A percentile compares a stretch with the other conserved stretches of the same genome.
Evolutionary conservation across 768 basidiomycete genomes (phyloP).

Genomic region (Collybia sordida): DNA sequence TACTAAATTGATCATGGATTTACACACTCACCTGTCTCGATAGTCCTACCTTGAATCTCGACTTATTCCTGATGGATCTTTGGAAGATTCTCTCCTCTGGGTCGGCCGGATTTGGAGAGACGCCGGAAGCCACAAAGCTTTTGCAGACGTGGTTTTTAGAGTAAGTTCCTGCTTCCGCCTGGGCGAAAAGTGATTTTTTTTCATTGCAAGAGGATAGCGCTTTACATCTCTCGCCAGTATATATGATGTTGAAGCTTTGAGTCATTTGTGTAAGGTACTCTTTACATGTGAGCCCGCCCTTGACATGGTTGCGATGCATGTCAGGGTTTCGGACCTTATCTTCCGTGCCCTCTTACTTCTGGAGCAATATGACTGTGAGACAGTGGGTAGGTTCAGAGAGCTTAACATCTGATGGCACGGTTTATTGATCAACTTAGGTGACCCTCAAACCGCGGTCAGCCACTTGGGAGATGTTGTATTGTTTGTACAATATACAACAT

Average conservation of each 20-base stretch:
- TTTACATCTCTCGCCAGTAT: conserved; percentile 51
- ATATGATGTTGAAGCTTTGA: conserved; percentile 67
- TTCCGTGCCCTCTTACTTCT: conserved; percentile 61
- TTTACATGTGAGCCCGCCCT: conserved; percentile 57
- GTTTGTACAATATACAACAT: conserved; percentile 64
- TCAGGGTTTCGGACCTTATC: conserved; percentile 62
- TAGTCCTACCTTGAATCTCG: conserved; percentile 60
- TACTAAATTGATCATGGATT: not conserved
- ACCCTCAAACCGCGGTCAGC: conserved; percentile 79
- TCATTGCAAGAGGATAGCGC: conserved; percentile 40
- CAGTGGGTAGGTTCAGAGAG: conserved; percentile 55
- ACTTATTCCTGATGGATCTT: conserved; percentile 47
- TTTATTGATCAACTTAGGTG: conserved; percentile 45
- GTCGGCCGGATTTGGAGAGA: conserved; percentile 54
- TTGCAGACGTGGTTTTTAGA: conserved; percentile 56
- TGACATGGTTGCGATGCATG: conserved; percentile 70
- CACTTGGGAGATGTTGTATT: conserved; percentile 80
- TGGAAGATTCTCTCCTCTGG: conserved; percentile 37
- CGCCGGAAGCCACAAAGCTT: conserved; percentile 52
- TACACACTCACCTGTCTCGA: conserved; percentile 4
- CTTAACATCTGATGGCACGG: not conserved
- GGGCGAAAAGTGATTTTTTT: not conserved
- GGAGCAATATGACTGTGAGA: conserved; percentile 77
- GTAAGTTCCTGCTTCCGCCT: conserved; percentile 32
- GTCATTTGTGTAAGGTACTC: conserved; percentile 68